Evolutionary conservation across 1,284 basidiomycete species (phyloP).

Genomic region (Ustilago hordei): DNA sequence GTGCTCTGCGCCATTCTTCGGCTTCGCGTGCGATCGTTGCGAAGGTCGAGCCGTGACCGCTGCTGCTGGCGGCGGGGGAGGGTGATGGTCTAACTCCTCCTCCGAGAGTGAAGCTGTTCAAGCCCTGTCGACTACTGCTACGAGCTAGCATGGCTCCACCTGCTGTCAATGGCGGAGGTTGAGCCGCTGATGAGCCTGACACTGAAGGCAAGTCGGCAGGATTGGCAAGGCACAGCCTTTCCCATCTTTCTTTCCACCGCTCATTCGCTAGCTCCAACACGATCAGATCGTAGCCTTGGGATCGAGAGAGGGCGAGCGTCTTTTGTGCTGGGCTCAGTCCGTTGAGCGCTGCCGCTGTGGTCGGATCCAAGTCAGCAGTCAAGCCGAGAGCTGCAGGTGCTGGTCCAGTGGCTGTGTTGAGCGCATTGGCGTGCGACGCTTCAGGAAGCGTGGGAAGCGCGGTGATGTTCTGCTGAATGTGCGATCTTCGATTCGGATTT

Average conservation of each 20-base stretch:
- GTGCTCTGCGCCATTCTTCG: conserved; percentile 87
- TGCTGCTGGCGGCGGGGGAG: conserved; percentile 25
- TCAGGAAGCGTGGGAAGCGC: conserved; percentile 62
- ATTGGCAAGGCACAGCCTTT: conserved; percentile 80
- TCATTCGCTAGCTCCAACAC: conserved; percentile 88
- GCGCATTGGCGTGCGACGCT: conserved; percentile 65
- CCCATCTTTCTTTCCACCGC: conserved; percentile 89
- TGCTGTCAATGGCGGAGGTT: conserved; percentile 19
- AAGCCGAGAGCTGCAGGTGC: conserved; percentile 53
- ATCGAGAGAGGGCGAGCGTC: conserved; percentile 45
- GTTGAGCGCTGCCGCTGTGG: conserved; percentile 48
- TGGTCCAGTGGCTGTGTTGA: conserved; percentile 56
- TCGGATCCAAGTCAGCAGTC: conserved; percentile 42
- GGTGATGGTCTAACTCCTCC: conserved; percentile 21
- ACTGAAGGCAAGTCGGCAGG: conserved; percentile 38
- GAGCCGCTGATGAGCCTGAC: conserved; percentile 13
- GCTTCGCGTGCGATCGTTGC: conserved; percentile 74
- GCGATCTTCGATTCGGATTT: conserved; percentile 48
- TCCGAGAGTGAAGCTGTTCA: conserved; percentile 26
- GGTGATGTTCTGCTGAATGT: conserved; percentile 40
- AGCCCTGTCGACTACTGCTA: conserved; percentile 55
- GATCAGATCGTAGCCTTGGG: conserved; percentile 74
- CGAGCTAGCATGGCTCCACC: conserved; percentile 42
- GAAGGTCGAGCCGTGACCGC: conserved; percentile 10
- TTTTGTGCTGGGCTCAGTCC: conserved; percentile 54